Evolutionary conservation across 176 grass and related monocot genomes (phyloP).

Genomic region (Carex kokanica): DNA sequence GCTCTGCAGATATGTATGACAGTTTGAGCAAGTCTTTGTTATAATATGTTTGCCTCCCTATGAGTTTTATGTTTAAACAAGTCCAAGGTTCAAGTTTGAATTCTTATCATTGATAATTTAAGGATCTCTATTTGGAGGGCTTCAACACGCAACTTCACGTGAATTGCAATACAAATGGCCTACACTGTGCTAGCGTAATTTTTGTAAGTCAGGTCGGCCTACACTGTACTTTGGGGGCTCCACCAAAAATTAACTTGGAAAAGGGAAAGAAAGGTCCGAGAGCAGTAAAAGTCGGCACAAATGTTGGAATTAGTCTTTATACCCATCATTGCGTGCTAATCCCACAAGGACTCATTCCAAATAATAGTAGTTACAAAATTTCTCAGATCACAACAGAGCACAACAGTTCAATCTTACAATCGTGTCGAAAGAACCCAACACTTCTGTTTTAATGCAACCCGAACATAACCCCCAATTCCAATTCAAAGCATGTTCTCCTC

Average conservation of each 20-base stretch:
- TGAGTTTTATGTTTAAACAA: too few species aligned
- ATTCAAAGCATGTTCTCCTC: not conserved
- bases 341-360: not conserved
- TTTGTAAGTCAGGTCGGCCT: too few species aligned
- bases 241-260: not conserved
- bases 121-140: too few species aligned
- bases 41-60: too few species aligned
- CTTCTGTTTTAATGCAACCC: not conserved
- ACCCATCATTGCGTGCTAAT: not conserved
- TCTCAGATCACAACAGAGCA: conserved; percentile 1
- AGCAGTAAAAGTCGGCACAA: not conserved
- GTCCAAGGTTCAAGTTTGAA: too few species aligned
- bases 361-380: conserved; percentile 19
- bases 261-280: not conserved
- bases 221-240: not conserved
- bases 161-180: too few species aligned
- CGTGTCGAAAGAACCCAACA: conserved; percentile 19
- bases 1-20: too few species aligned
- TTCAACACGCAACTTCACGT: too few species aligned
- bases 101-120: too few species aligned
- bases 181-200: too few species aligned
- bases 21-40: too few species aligned
- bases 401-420: not conserved
- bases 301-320: not conserved
- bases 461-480: not conserved